phyloP scores from a whole-genome alignment of 352 stramenopile genomes.

The Phytophthora cryptogea region DNA sequence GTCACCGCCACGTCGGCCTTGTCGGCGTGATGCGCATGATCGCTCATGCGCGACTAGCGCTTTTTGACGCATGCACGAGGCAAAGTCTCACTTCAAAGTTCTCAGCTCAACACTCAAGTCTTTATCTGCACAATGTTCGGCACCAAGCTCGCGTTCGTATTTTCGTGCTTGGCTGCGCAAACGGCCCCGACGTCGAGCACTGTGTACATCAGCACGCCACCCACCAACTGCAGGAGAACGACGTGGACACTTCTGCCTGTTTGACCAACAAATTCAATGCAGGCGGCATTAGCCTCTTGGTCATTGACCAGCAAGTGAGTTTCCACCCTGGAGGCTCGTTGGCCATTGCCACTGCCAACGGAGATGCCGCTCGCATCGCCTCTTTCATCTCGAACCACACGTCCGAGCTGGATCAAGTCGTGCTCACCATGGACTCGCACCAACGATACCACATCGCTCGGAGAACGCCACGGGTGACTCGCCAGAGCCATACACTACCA shows the following conservation, averaged over 20 bases:
- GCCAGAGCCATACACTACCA: constrained; percentile 91
- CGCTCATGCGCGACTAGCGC: constrained; percentile 3
- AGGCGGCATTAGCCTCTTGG: constrained; percentile 72
- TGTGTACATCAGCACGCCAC: constrained; percentile 12
- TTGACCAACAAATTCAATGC: constrained; percentile 31
- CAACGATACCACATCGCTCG: constrained; percentile 94
- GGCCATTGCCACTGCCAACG: constrained; percentile 87
- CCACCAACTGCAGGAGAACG: constrained; percentile 23
- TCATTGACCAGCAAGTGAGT: constrained; percentile 95
- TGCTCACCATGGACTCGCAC: constrained; percentile 96
- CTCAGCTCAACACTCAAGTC: background rate
- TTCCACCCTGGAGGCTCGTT: constrained; percentile 95
- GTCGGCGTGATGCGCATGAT: constrained; percentile 14
- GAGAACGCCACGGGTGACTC: constrained; percentile 53
- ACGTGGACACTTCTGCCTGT: constrained; percentile 34
- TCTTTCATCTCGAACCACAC: constrained; percentile 77
- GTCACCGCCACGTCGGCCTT: constrained; percentile 14
- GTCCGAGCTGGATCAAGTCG: constrained; percentile 69
- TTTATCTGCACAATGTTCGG: constrained; percentile 4
- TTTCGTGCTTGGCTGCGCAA: constrained; percentile 9
- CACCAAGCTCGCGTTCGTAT: constrained; percentile 5
- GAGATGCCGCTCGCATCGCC: constrained; percentile 88
- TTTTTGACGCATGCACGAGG: constrained; percentile 1
- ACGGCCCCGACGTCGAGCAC: background rate
- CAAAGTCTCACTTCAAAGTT: constrained; percentile 10